Evolutionary conservation across 1,139 yeast species (phyloP), one percentile per base, ranked within the genome.

Genomic region (Hyphopichia pseudoburtonii): DNA sequence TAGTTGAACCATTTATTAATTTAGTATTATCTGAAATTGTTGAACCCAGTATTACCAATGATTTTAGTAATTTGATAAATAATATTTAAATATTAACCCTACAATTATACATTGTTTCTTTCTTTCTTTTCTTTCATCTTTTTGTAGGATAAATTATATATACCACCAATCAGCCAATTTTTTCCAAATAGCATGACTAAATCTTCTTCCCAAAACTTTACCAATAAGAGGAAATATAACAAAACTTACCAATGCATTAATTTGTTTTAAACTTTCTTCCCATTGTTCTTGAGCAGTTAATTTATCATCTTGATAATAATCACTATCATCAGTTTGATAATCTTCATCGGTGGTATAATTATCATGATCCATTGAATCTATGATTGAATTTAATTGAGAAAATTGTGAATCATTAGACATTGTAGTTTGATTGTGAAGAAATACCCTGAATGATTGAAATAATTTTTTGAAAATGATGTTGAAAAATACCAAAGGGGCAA

Each of bases 211-310:
- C 29, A 86, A 48, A 28, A 81, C 70, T 56, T 81, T 82, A 25
- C 95, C 95, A 5, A 82, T 53, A 43, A 85, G 59, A 0, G 95
- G 95, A 36, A 85, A 66, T 32, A 86, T 51, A 12, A 86, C 78
- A 42, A 78, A 63, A 36, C 76, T 73, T 16, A 82, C 58, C 30
- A 86, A 65, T 10, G 71, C 73, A 30, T 74, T 74, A 34, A 86
- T 56, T 52, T 85, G 92, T 31, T 66, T 64, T 41, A 86, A 51
- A 34, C 86, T 82, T 51, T 83, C 90, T 38, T 86, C 92, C 94
- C 94, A 86, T 50, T 86, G 89, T 45, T 77, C 73, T 54, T 85
- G 89, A 1, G 88, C 86, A 3, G 58, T 43, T 30, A 60, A 43
- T 17, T 50, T 53, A 29, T 45, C 47, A 14, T 46, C 42, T 7